Base-by-base conservation (phyloP, 192 early-diverging fungal species). In the Anaeromyces robustus region DNA sequence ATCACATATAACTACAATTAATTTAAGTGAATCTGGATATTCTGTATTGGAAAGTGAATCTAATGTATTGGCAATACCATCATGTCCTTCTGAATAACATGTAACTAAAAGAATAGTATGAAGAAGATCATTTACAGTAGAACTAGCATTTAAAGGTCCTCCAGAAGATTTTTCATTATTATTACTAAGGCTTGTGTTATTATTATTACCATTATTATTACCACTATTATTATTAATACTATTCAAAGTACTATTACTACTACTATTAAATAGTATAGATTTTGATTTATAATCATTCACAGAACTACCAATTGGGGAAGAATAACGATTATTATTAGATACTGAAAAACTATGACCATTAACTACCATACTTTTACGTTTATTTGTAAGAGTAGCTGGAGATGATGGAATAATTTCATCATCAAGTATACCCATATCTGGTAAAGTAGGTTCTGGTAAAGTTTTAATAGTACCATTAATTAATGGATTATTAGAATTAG, bases 51-150 rank as follows among this genome's bases (percentile, higher is more conserved):
- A 93, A 77, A 98, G 87, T 37, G 95, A 96, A 84, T 95, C 94
- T 79, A 96, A 88, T 2, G 96, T 98, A 19, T 87, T 93, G 39
- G 92, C 89, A 29, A 96, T 87, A 29, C 93, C 93, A 31, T 88
- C 88, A 39, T 92, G 90, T 77, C 93, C 93, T 84, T 98, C 96
- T 30, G 96, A 97, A 84, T 98, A 98, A 83, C 94, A 94, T 5
- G 95, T 94, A 4, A 98, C 94, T 52, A 97, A 85, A 41, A 94
- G 88, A 78, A 96, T 82, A 4, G 82, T 83, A 79, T 89, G 87
- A 30, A 31, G 32, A 29, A 37, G 29, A 26, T 37, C 26, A 0
- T 77, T 41, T 2, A 30, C 29, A 39, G 34, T 80, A 28, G 30
- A 43, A 28, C 28, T 19, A 11, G 22, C 9, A 26, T 19, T 78